Evolutionary conservation across 441 rosid genomes (phyloP).

Genomic region (Isatis lusitanica): DNA sequence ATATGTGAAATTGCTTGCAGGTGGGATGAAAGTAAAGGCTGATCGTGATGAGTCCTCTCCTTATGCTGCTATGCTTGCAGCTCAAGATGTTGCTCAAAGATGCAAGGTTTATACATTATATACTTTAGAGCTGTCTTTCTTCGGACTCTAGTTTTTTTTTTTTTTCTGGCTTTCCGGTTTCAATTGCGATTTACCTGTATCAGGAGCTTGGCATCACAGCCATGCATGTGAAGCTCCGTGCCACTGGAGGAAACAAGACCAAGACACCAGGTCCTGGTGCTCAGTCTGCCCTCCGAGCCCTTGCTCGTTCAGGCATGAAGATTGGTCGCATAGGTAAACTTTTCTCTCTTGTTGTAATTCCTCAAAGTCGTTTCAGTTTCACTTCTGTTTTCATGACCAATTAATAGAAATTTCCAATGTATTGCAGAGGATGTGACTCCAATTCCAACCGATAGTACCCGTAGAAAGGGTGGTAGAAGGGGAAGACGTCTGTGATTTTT

Average conservation of each 20-base stretch:
- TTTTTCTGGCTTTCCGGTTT: not conserved
- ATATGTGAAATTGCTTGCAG: constrained; percentile 35
- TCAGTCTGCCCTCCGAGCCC: constrained; percentile 83
- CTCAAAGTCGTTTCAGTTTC: not conserved
- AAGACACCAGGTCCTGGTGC: constrained; percentile 96
- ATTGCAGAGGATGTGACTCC: constrained; percentile 47
- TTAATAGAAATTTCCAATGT: not conserved
- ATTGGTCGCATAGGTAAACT: constrained; percentile 79
- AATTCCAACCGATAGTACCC: constrained; percentile 43
- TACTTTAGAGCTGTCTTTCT: not conserved
- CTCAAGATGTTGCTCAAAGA: constrained; percentile 74
- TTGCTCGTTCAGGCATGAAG: constrained; percentile 90
- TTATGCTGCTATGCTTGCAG: constrained; percentile 91
- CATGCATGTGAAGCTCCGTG: constrained; percentile 84
- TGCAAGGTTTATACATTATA: constrained; percentile 57
- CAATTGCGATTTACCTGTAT: not conserved
- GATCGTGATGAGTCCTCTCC: constrained; percentile 91
- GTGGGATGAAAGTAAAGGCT: constrained; percentile 93
- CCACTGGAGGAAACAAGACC: constrained; percentile 89
- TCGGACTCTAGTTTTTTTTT: not conserved
- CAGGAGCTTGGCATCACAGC: constrained; percentile 88
- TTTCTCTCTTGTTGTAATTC: not conserved
- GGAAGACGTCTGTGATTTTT: constrained; percentile 42
- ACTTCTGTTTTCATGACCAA: not conserved
- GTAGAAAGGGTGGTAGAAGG: constrained; percentile 38